These are phyloP conservation scores for Meyerozyma elateridarum DNA, from an alignment of 1,139 yeast species.

Conservation along the genomic window DNA sequence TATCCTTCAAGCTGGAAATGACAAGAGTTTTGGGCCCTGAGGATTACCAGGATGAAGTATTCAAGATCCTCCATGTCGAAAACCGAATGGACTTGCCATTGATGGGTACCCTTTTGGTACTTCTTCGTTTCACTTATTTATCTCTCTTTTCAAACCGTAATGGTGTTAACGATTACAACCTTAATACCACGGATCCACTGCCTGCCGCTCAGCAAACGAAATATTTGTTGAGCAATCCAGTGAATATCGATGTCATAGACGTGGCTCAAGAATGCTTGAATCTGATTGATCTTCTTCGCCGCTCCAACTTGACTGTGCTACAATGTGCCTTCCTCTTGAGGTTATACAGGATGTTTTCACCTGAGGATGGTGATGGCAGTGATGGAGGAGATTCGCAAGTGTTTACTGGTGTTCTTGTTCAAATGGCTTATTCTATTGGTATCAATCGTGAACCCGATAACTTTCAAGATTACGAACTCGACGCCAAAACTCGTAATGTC, in stretches of 20 bases:
- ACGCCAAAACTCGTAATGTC: conserved; percentile 24
- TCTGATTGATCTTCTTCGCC: conserved; percentile 42
- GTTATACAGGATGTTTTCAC: conserved; percentile 38
- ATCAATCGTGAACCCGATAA: conserved; percentile 40
- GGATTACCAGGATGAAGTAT: conserved; percentile 14
- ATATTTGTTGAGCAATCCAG: conserved; percentile 27
- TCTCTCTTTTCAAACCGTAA: conserved; percentile 29
- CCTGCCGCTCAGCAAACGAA: conserved; percentile 19
- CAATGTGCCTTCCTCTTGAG: conserved; percentile 41
- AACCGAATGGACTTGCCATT: conserved; percentile 29
- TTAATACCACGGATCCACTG: conserved; percentile 19
- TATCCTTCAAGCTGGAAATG: conserved; percentile 16
- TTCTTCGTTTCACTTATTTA: conserved; percentile 27
- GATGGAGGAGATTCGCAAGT: conserved; percentile 42
- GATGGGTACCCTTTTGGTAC: conserved; percentile 25
- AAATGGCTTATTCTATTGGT: conserved; percentile 44
- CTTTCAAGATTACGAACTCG: conserved; percentile 18
- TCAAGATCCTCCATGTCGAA: conserved; percentile 20
- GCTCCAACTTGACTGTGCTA: conserved; percentile 45
- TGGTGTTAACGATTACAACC: conserved; percentile 25
- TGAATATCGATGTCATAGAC: conserved; percentile 28
- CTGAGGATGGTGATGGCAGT: conserved; percentile 49
- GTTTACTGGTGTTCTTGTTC: conserved; percentile 32
- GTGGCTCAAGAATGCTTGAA: conserved; percentile 35
- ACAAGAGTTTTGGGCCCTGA: conserved; percentile 22